Base-by-base conservation (phyloP, 192 early-diverging fungal genomes). In the Mortierella alpina region DNA sequence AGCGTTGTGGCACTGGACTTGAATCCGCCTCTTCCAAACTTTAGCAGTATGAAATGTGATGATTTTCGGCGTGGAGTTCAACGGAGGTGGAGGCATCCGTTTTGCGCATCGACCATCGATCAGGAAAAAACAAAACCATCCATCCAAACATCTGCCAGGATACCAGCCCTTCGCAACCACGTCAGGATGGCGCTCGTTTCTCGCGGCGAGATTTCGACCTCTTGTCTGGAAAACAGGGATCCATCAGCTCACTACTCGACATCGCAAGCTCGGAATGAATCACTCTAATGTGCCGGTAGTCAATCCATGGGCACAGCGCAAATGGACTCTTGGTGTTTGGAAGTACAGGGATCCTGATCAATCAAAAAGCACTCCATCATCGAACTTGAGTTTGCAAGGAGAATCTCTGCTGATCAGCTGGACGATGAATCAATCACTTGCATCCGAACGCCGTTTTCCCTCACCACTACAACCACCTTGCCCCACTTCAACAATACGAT, bases 331-430 rank as follows among this genome's bases (percentile, higher is more conserved):
- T 59, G 14, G 7, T 9, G 15, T 8, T 12, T 42, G 13, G 23
- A 59, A 42, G 31, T 3, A 31, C 31, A 31, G 31, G 31, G 3
- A 31, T 31, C 31, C 31, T 31, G 31, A 31, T 31, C 31, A 31
- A 31, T 31, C 31, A n/a, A n/a, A n/a, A n/a, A n/a, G n/a, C n/a
- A n/a, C n/a, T n/a, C n/a, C n/a, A 31, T 31, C 31, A 31, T 31
- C 31, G 31, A 31, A 31, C 31, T 31, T 31, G 42, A 41, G 42
- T 59, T 41, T 59, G 18, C 40, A 59, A 42, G 58, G 58, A 59
- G 58, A 59, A 59, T 59, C 58, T 17, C 58, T 59, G 40, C 40
- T 41, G 42, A 42, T 41, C 58, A 31, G 31, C 3, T 18, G 58
- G 42, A 31, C 58, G 41, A 42, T 42, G 58, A 41, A 59, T 59